Conservation (phyloP, 192 early-diverging fungal species). For the Funneliformis geosporum region DNA sequence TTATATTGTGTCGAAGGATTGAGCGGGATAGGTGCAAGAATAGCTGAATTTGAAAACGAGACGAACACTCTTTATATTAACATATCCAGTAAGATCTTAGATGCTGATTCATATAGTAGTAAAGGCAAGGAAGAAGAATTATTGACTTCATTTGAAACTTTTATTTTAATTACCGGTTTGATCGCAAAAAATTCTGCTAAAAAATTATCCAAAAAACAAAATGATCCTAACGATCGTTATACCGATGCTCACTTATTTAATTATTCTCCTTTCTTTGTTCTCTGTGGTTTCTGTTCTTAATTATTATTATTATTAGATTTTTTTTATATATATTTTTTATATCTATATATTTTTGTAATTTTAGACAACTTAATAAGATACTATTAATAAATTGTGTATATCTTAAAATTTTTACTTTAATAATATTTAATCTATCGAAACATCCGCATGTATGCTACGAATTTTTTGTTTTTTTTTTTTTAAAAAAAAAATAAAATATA, state of each 20-base stretch:
- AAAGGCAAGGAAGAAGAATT: background rate
- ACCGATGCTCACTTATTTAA: background rate
- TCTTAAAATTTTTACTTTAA: background rate
- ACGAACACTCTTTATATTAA: background rate
- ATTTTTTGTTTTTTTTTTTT: background rate
- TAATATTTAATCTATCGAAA: conserved; percentile 44
- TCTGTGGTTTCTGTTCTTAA: background rate
- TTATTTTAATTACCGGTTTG: background rate
- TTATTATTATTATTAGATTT: background rate
- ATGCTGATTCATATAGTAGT: background rate
- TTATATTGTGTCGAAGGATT: conserved; percentile 7
- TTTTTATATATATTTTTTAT: background rate
- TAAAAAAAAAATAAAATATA: background rate
- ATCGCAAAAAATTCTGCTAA: conserved; percentile 5
- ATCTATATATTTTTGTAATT: background rate
- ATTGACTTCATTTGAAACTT: background rate
- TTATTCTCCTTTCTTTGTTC: conserved; percentile 4
- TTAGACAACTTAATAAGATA: background rate
- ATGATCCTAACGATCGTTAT: background rate
- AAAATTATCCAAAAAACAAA: background rate
- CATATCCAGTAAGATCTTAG: background rate
- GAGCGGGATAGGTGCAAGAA: background rate
- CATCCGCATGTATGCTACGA: conserved; percentile 58
- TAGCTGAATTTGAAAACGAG: background rate
- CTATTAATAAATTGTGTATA: background rate